Evolutionary conservation across 805 yeast genomes (phyloP).

Genomic region (Wickerhamiella sorbophila): DNA sequence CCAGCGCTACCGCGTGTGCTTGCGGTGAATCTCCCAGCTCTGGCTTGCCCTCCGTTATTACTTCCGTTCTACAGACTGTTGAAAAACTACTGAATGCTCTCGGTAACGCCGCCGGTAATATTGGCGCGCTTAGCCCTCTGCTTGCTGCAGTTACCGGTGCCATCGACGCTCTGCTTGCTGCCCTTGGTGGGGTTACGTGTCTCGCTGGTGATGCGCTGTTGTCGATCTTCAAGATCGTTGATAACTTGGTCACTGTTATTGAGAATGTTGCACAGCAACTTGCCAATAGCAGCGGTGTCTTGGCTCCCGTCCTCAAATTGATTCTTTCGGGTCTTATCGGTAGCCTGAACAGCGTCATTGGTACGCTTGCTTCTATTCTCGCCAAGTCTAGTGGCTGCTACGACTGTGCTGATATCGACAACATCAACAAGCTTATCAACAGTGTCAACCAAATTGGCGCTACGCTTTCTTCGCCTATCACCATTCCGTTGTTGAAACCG

Average conservation of each 20-base stretch:
- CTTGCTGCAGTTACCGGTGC: not conserved
- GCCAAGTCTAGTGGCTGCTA: constrained; percentile 4
- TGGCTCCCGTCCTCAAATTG: no score
- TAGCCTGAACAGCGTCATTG: not conserved
- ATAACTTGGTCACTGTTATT: not conserved
- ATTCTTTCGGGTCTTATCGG: no score
- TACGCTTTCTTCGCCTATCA: no score
- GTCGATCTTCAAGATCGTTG: not conserved
- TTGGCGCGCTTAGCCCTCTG: constrained; percentile 1
- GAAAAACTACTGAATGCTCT: constrained; percentile 1
- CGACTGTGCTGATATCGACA: not conserved
- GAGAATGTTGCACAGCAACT: no score
- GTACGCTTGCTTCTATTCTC: constrained; percentile 5
- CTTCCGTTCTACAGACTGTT: constrained; percentile 9
- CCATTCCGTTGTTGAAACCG: no score
- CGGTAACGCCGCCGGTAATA: constrained; percentile 4
- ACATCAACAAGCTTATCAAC: no score
- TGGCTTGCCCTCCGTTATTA: constrained; percentile 11
- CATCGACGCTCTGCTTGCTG: constrained; percentile 2
- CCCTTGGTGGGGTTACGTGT: constrained; percentile 1
- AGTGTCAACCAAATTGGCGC: no score
- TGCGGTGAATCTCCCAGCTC: not conserved
- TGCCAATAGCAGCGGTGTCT: no score
- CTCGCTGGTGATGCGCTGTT: not conserved
- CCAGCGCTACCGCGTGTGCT: not conserved